Evolutionary conservation across 1,284 basidiomycete species (phyloP), one percentile per base, ranked within the genome.

Genomic region (Leccinum griseonigrum): DNA sequence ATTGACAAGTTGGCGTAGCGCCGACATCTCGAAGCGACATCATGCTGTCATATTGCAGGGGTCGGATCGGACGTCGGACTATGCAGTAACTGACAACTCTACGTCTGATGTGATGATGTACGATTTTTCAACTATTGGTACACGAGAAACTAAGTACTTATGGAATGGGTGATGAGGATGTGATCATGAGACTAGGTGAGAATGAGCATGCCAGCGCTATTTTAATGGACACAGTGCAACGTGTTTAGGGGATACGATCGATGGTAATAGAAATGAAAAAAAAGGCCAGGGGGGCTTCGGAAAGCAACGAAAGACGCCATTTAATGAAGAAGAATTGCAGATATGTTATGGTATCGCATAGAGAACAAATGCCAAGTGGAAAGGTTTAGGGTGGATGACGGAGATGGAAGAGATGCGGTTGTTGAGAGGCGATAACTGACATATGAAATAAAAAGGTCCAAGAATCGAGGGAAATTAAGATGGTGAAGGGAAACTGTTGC

Each of bases 381-480:
- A 57, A n/a, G n/a, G n/a, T 43, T 13, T 43, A 40, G 18, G 32
- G 26, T 58, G 31, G 18, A 26, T 10, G n/a, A 40, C 28, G 56
- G 57, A 26, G 50, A 50, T 59, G 38, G 10, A 16, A 16, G 38
- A 52, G 29, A 57, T 59, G 61, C 54, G 46, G 56, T 14, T 54
- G 6, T 2, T 54, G 28, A 28, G 43, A 43, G 14, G 59, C 2
- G 40, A 65, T 70, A 60, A 54, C 16, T 67, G 46, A 67, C 13
- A 46, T 22, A 22, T 34, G 59, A 43, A 51, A 60, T 28, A 50
- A 65, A 67, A 61, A 43, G n/a, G 59, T 65, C 59, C 61, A 67
- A 62, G 36, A 56, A 54, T 54, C 56, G 64, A 57, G 52, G 60
- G 60, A 16, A 3, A 60, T 63, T 59, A 61, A 32, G 51, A 22